Evolutionary conservation across 2,329 filamentous ascomycete species (phyloP), one percentile per base, ranked within the genome.

Genomic region (Penicillium digitatum): DNA sequence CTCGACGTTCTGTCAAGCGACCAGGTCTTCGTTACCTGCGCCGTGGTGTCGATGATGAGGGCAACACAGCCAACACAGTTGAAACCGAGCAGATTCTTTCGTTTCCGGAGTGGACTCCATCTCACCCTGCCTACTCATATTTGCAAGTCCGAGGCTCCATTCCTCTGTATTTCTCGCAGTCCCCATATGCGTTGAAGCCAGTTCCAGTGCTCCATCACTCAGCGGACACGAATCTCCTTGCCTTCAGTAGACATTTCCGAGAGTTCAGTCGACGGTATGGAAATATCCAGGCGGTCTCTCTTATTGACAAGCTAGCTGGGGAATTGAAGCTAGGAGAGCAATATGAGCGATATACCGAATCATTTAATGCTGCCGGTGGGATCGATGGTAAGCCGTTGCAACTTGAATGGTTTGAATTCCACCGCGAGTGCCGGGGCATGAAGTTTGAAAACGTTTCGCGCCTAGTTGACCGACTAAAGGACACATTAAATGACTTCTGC

Each of bases 341-440:
- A 34, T 99, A 90, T 68, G 83, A 95, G 66, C 80, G 82, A 47
- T 85, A 85, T 55, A 81, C 89, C 1, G 76, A 83, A 46, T 73
- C 78, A 24, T 77, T 93, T 50, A 95, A 94, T 60, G 79, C 86
- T 8, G 78, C 82, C 39, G 78, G 78, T 7, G 78, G 79, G 5
- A 70, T 79, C 20, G 78, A 83, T 55, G 78, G 76, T 12, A 69
- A 68, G 11, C 70, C 78, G 10, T 74, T 94, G 12, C 81, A 79
- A 0, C 95, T 95, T 66, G 90, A 96, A 69, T 99, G 94, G 94
- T 99, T 97, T 65, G 94, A 99, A 69, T 99, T 99, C 66, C 94
- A 97, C 71, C 81, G 85, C 18, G 89, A 89, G 27, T 97, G 94
- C 68, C 87, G 90, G 16, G 94, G 94, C 0, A 96, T 99, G 93